These are phyloP conservation scores for Auricularia cornea DNA, from an alignment of 768 basidiomycete species.

Conservation along the genomic window DNA sequence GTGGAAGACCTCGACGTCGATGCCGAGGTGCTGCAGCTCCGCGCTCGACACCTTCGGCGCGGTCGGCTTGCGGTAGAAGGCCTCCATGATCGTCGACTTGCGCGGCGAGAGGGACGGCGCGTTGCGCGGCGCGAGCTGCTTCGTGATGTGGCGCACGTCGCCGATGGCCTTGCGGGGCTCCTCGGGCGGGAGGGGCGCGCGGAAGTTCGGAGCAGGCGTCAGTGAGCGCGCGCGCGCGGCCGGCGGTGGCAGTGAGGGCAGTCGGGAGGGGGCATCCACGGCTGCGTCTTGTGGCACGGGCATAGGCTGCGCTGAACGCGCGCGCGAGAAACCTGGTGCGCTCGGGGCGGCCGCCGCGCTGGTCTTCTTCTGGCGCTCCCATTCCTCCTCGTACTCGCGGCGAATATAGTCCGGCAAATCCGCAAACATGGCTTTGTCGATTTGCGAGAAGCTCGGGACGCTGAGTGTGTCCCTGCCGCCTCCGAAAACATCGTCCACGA, in stretches of 20 bases:
- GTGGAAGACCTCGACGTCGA: constrained; percentile 67
- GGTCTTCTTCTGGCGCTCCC: constrained; percentile 15
- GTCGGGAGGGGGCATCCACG: background rate
- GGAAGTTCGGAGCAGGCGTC: constrained; percentile 16
- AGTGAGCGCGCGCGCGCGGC: constrained; percentile 11
- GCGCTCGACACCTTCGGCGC: constrained; percentile 40
- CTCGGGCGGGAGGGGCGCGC: constrained; percentile 7
- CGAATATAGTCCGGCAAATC: constrained; percentile 64
- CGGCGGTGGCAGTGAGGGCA: constrained; percentile 5
- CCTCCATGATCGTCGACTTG: constrained; percentile 32
- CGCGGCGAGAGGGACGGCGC: constrained; percentile 30
- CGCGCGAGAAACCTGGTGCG: background rate
- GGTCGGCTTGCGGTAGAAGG: constrained; percentile 21
- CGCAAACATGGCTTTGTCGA: constrained; percentile 61
- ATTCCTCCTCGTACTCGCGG: constrained; percentile 59
- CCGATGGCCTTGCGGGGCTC: constrained; percentile 25
- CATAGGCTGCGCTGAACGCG: background rate
- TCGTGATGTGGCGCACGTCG: constrained; percentile 51
- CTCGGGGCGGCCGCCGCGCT: background rate
- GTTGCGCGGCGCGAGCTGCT: constrained; percentile 53
- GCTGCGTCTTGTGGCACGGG: background rate
- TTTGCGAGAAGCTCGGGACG: constrained; percentile 67
- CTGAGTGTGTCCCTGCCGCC: background rate
- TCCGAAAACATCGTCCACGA: background rate
- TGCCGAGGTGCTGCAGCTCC: constrained; percentile 54